Percentiles rank a stretch among this genome's conserved stretches.
These are phyloP conservation scores for Albifimbria verrucaria DNA, from an alignment of 2,329 filamentous ascomycete species.

Conservation along the genomic window DNA sequence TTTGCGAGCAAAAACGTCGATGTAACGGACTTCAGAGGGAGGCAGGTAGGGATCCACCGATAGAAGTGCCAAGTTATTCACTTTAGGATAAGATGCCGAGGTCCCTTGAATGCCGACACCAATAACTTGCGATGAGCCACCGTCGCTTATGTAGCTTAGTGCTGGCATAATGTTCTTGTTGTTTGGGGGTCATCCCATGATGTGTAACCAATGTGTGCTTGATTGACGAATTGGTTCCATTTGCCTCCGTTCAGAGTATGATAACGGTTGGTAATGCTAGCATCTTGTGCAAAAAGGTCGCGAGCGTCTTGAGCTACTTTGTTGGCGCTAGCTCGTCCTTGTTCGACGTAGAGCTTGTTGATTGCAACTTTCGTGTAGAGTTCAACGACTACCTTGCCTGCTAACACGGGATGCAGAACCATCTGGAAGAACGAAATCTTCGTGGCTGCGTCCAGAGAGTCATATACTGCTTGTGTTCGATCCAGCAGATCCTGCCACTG, in stretches of 20 bases:
- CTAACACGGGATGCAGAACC: constrained; percentile 57
- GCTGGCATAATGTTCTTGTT: constrained; percentile 38
- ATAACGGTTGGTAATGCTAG: constrained; percentile 38
- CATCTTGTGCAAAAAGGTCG: constrained; percentile 42
- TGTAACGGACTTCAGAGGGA: neutral
- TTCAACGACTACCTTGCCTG: constrained; percentile 50
- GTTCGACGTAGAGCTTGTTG: constrained; percentile 47
- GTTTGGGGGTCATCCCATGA: constrained; percentile 51
- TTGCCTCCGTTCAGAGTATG: constrained; percentile 35
- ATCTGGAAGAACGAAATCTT: constrained; percentile 58
- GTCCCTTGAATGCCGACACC: constrained; percentile 1
- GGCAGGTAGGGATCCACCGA: constrained; percentile 3
- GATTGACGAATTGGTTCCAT: constrained; percentile 42
- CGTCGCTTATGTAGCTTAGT: neutral
- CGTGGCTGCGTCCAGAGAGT: constrained; percentile 36
- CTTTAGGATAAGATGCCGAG: neutral
- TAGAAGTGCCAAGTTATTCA: constrained; percentile 26
- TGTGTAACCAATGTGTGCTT: constrained; percentile 45
- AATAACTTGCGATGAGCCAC: neutral
- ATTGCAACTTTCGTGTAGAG: constrained; percentile 41
- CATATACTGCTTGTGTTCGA: constrained; percentile 42
- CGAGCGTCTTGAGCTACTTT: constrained; percentile 9
- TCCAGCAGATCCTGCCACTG: constrained; percentile 49
- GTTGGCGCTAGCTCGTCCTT: constrained; percentile 46
- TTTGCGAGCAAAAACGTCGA: constrained; percentile 5